Base-by-base conservation (phyloP, 306 rosid species). In the Casuarina glauca region DNA sequence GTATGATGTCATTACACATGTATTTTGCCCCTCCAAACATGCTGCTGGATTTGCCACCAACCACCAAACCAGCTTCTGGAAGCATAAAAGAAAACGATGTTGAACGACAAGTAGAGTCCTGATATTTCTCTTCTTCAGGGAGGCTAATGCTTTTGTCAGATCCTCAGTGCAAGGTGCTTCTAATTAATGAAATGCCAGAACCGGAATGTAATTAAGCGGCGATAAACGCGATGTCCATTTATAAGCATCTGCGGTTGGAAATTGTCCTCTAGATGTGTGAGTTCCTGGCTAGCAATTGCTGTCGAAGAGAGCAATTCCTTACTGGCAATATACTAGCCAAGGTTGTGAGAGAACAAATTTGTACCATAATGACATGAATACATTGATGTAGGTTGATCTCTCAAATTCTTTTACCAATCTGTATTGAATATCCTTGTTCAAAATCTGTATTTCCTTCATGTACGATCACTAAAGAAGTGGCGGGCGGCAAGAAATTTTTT, bases 1-100 rank as follows among this genome's bases (percentile, higher is more conserved):
- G 98, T 89, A 88, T 92, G 92, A 90, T 94, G 95, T 92, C 97
- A 69, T 87, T 94, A 26, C 96, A 92, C 92, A 92, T 94, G 97
- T 94, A 94, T 78, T 94, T 94, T 86, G 92, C 97, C 75, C 98
- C 97, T 36, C 87, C 89, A 53, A 90, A 76, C 72, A 77, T 84
- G 92, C 92, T 92, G 52, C 72, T 92, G 70, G 93, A 92, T 82
- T 75, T 87, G 82, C 97, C 96, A 6, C 39, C 82, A 70, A 70
- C 84, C 74, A 87, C 82, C 76, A 92, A 86, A 84, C 51, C 92
- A 60, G 90, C 85, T 84, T 89, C 88, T 42, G 94, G 84, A 83
- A 88, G 64, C 87, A 90, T 92, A 36, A 50, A 86, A 67, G 91
- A 89, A 81, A 90, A 83, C 82, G 79, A 93, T 66, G 84, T 87